Evolutionary conservation across 345 rosid species (phyloP), one percentile per base, ranked within the genome.

Genomic region (Odontarrhena argentea): DNA sequence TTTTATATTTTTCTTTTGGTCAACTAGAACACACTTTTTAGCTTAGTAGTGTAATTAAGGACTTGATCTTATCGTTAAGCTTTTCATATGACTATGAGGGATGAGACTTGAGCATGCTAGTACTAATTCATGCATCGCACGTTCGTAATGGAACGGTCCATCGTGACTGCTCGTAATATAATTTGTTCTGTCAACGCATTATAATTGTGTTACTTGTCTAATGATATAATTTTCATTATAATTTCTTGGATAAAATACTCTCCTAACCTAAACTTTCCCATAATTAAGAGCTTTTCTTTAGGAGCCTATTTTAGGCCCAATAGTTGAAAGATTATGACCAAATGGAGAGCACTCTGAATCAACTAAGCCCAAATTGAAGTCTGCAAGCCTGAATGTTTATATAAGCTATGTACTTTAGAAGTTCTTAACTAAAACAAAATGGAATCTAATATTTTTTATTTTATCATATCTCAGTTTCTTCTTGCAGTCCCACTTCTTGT

Each of bases 41-140:
- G 50, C 13, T 26, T 15, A 18, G 2, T n/a, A 8, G 8, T 44
- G n/a, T 13, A 7, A 32, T 55, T 63, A 37, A 40, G 57, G 9
- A 51, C 35, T 53, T 30, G 9, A 64, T 38, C 9, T 9, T 9
- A 12, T 9, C 35, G 7, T 52, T 11, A 15, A 59, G 15, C 9
- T 40, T 47, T 26, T 14, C 42, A 18, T 18, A 18, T 18, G 22
- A 5, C n/a, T 30, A 28, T 35, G 25, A 45, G 2, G 28, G 3
- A 28, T 7, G n/a, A 35, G 22, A 37, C 3, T 62, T 2, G 15
- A 32, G 7, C 18, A 52, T 65, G 8, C 13, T 40, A 24, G 2
- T 55, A 42, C 14, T n/a, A 15, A 9, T 35, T 71, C 54, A 71
- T 63, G 70, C 64, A 47, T 40, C 8, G 44, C 70, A 55, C 59